phyloP scores from a whole-genome alignment of 2,329 filamentous ascomycete species.

The Fusarium liriodendri region DNA sequence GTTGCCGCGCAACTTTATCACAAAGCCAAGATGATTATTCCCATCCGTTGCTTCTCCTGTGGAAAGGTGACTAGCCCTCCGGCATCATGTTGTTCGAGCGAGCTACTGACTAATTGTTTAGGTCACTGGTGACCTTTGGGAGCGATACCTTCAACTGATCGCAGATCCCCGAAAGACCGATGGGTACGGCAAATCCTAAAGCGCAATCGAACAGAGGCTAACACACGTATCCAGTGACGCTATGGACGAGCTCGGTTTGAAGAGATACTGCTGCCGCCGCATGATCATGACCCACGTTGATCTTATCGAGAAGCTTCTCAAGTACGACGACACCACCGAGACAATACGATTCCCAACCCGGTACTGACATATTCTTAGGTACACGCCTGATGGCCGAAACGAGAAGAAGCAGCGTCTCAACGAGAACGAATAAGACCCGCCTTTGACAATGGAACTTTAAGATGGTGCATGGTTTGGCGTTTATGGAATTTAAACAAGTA shows the following conservation, averaged over 20 bases:
- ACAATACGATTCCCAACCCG: neutral
- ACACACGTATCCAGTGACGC: slow-evolving; percentile 74
- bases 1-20: slow-evolving; percentile 24
- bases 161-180: slow-evolving; percentile 77
- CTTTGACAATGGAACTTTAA: slow-evolving; percentile 19
- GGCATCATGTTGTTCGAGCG: slow-evolving; percentile 18
- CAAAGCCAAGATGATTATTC: slow-evolving; percentile 89
- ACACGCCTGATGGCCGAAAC: slow-evolving; percentile 72
- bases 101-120: slow-evolving; percentile 55
- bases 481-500: slow-evolving; percentile 43
- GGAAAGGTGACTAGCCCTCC: slow-evolving; percentile 80
- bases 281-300: slow-evolving; percentile 99
- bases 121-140: slow-evolving; percentile 98
- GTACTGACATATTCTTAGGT: slow-evolving; percentile 53
- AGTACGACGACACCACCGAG: slow-evolving; percentile 66
- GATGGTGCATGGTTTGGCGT: slow-evolving; percentile 49
- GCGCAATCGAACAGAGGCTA: slow-evolving; percentile 28
- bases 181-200: slow-evolving; percentile 66
- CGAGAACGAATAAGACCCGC: slow-evolving; percentile 46
- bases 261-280: slow-evolving; percentile 96
- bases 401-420: slow-evolving; percentile 65
- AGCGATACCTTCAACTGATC: slow-evolving; percentile 90
- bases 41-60: slow-evolving; percentile 98
- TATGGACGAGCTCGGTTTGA: slow-evolving; percentile 93
- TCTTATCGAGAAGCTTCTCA: slow-evolving; percentile 96